A percentile compares a stretch with the other conserved stretches of the same genome.
Evolutionary conservation across 352 stramenopile species (phyloP).

Genomic region (Pythium sp.): DNA sequence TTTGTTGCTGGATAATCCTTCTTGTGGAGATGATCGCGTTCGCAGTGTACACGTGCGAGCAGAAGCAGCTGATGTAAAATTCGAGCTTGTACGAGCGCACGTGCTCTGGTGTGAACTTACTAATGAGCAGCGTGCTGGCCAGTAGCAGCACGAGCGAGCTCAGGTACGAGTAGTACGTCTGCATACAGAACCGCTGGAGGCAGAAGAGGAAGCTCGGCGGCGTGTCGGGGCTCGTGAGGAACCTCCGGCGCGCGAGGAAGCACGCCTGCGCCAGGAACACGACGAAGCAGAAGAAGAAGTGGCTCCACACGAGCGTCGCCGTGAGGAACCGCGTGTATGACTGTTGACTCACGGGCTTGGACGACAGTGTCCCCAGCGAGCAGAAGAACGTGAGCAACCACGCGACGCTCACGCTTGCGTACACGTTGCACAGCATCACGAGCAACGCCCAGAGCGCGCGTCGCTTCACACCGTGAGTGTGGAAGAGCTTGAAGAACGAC

Average conservation of each 20-base stretch:
- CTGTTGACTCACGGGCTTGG: slow-evolving; percentile 21
- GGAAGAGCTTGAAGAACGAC: not conserved
- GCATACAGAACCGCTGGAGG: not conserved
- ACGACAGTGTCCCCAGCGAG: not conserved
- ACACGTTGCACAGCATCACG: slow-evolving; percentile 6
- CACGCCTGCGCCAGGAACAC: slow-evolving; percentile 1
- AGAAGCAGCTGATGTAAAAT: slow-evolving; percentile 9
- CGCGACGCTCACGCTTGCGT: not conserved
- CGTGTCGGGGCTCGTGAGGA: not conserved
- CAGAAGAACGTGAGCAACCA: slow-evolving; percentile 8
- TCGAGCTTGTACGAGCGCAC: slow-evolving; percentile 3
- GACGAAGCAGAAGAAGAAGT: slow-evolving; percentile 5
- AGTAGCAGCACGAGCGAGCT: slow-evolving; percentile 4
- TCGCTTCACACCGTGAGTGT: not conserved
- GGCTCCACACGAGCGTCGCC: slow-evolving; percentile 3
- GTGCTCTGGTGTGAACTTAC: not conserved
- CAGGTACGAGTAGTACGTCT: slow-evolving; percentile 10
- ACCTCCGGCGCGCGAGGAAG: not conserved
- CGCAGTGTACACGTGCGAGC: slow-evolving; percentile 5
- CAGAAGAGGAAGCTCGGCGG: slow-evolving; percentile 3
- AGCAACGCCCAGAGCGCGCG: not conserved
- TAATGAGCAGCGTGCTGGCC: not conserved
- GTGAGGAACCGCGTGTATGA: slow-evolving; percentile 1
- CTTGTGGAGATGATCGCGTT: slow-evolving; percentile 4
- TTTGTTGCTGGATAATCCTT: slow-evolving; percentile 9